A percentile compares a stretch with the other conserved stretches of the same genome.
Conservation (phyloP, 805 yeast genomes). For the Wickerhamomyces queroliae region DNA sequence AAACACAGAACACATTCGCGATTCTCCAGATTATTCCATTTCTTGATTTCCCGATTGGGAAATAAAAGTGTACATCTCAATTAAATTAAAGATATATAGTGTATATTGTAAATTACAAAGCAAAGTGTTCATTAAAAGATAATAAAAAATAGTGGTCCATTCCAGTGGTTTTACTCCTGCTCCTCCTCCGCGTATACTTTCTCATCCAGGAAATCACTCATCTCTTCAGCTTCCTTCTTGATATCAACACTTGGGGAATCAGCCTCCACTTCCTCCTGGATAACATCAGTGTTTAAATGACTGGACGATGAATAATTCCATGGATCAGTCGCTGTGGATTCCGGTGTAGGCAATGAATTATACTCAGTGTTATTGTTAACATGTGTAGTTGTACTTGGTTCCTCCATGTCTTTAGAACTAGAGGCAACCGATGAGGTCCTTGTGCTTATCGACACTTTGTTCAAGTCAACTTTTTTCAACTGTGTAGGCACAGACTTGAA, state of each 20-base stretch:
- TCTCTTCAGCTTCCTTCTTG: not conserved
- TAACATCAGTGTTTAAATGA: not conserved
- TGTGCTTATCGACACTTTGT: too few relatives aligned
- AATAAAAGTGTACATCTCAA: not conserved
- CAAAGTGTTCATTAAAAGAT: not conserved
- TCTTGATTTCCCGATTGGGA: not conserved
- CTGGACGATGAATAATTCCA: not conserved
- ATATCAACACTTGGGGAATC: not conserved
- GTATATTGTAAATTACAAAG: not conserved
- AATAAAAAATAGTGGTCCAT: not conserved
- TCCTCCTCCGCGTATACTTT: not conserved
- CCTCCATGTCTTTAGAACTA: not conserved
- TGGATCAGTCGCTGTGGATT: slow-evolving; percentile 13
- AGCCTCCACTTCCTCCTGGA: not conserved
- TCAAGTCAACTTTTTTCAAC: slow-evolving; percentile 1
- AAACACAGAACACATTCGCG: too few relatives aligned
- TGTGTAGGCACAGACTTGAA: not conserved
- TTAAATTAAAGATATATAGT: not conserved
- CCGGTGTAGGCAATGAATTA: slow-evolving; percentile 22
- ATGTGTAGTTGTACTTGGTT: not conserved
- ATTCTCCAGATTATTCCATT: not conserved
- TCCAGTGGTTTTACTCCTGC: not conserved
- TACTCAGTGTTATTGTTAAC: slow-evolving; percentile 6
- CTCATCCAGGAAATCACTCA: not conserved
- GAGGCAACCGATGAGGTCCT: too few relatives aligned